Evolutionary conservation across 768 basidiomycete species (phyloP).

Genomic region (Leccinum variicolor): DNA sequence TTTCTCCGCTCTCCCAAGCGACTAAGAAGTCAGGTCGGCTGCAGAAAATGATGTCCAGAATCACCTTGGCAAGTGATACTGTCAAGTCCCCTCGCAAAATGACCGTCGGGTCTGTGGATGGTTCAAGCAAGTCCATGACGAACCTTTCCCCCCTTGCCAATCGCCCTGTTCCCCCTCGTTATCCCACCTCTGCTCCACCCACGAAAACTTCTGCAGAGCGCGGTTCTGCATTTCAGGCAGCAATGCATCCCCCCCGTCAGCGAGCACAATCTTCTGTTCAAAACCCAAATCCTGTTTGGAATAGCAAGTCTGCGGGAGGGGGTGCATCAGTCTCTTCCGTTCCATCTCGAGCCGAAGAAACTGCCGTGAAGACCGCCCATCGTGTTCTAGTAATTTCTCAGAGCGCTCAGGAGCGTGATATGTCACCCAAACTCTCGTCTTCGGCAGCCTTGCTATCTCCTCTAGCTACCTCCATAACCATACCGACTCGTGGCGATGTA

Average conservation of each 20-base stretch:
- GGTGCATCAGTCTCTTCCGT: slow-evolving; percentile 4
- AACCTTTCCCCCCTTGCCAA: slow-evolving; percentile 53
- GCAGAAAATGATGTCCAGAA: slow-evolving; percentile 80
- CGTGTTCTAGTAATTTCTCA: slow-evolving; percentile 7
- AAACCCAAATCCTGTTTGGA: slow-evolving; percentile 18
- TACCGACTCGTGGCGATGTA: slow-evolving; percentile 4
- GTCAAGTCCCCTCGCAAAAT: slow-evolving; percentile 32
- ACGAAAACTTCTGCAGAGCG: slow-evolving; percentile 42
- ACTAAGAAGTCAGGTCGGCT: slow-evolving; percentile 57
- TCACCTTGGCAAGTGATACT: slow-evolving; percentile 47
- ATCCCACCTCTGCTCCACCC: slow-evolving; percentile 42
- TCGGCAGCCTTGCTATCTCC: slow-evolving; percentile 2
- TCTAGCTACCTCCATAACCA: background rate
- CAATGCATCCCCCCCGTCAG: slow-evolving; percentile 15
- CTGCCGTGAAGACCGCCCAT: background rate
- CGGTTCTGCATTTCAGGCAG: slow-evolving; percentile 17
- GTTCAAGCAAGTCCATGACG: slow-evolving; percentile 33
- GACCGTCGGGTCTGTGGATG: slow-evolving; percentile 21
- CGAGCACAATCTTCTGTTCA: slow-evolving; percentile 28
- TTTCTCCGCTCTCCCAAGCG: slow-evolving; percentile 33
- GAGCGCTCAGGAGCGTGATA: slow-evolving; percentile 4
- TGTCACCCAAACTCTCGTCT: slow-evolving; percentile 1
- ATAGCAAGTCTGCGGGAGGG: slow-evolving; percentile 12
- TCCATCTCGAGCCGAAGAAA: slow-evolving; percentile 8
- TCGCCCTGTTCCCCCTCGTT: slow-evolving; percentile 59